Evolutionary conservation across 345 rosid species (phyloP).

Genomic region (Eucalyptus curtisii): DNA sequence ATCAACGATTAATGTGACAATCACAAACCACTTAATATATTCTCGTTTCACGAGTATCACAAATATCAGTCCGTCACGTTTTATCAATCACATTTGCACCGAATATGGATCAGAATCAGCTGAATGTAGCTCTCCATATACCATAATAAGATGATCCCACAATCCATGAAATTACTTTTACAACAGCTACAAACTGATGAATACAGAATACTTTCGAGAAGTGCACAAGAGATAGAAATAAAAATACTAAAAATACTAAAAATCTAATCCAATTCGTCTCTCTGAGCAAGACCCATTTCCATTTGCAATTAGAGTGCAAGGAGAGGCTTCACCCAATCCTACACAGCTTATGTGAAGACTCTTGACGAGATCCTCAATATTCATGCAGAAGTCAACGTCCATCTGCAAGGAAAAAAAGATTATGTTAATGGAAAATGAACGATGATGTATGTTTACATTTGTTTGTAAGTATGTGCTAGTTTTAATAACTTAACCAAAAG

Average conservation of each 20-base stretch:
- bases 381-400: slow-evolving; percentile 19
- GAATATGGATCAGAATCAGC: not conserved
- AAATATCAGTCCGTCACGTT: not conserved
- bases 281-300: not conserved
- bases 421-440: not conserved
- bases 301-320: not conserved
- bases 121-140: not conserved
- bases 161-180: not conserved
- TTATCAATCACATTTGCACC: not conserved
- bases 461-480: not conserved
- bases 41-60: accelerated
- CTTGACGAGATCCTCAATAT: slow-evolving; percentile 30
- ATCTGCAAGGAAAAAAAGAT: slow-evolving; percentile 12
- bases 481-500: not conserved
- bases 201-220: not conserved
- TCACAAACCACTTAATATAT: not conserved
- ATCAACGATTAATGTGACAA: not conserved
- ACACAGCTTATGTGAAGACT: slow-evolving; percentile 17
- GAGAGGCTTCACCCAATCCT: not conserved
- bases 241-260: not conserved
- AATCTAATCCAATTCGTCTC: not conserved
- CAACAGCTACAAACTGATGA: not conserved
- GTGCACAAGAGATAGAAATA: not conserved
- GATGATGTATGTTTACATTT: not conserved
- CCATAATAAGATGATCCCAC: not conserved